Conservation (phyloP, 2,329 filamentous ascomycete species). For the Sporothrix mexicana region DNA sequence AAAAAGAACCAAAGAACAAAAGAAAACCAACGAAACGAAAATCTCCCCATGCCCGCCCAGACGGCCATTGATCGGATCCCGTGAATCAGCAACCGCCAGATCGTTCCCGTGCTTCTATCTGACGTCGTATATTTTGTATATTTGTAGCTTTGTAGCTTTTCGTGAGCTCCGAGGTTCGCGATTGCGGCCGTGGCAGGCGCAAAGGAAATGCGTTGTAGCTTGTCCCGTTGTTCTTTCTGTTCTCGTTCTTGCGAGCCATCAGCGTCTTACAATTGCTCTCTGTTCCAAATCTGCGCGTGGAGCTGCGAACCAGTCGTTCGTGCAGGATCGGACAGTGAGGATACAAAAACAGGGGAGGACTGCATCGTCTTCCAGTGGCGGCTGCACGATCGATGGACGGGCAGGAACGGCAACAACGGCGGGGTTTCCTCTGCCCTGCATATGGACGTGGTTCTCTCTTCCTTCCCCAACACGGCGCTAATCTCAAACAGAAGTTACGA, state of each 20-base stretch:
- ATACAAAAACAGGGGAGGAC: not conserved
- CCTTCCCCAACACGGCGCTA: constrained; percentile 5
- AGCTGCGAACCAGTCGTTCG: constrained; percentile 27
- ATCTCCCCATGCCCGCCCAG: not conserved
- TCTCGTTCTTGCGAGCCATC: not conserved
- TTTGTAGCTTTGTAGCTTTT: not conserved
- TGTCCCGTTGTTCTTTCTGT: constrained; percentile 5
- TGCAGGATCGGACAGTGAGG: not conserved
- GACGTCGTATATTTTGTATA: not conserved
- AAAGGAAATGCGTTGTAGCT: not conserved
- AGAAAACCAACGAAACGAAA: not conserved
- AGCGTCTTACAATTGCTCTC: not conserved
- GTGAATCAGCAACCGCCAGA: constrained; percentile 31
- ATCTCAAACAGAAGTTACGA: constrained; percentile 3
- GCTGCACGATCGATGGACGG: constrained; percentile 2
- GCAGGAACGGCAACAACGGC: constrained; percentile 17
- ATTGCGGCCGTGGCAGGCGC: not conserved
- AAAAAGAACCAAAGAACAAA: constrained; percentile 10
- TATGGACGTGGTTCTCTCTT: not conserved
- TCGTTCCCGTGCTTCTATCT: not conserved
- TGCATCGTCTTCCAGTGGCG: constrained; percentile 4
- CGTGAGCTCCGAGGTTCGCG: not conserved
- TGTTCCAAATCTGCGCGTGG: not conserved
- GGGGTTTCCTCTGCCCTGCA: not conserved
- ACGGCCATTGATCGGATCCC: not conserved